These are phyloP conservation scores for Paramecium tetraurelia DNA, from an alignment of 73 alveolate genomes.

Conservation along the genomic window DNA sequence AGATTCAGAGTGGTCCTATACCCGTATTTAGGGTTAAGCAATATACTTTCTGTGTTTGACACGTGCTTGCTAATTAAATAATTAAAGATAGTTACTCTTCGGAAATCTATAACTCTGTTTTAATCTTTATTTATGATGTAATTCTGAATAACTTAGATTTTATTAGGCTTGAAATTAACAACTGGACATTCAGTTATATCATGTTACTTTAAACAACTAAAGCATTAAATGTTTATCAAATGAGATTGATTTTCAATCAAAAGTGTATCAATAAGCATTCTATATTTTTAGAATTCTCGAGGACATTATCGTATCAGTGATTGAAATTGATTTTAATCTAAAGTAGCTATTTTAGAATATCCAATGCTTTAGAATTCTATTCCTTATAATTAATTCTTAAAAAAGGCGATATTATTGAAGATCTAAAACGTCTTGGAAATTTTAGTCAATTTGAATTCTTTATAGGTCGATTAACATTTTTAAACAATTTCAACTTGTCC, in stretches of 20 bases:
- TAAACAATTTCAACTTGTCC: neutral
- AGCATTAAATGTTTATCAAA: neutral
- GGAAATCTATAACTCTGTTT: neutral
- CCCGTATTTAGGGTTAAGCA: neutral
- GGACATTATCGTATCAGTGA: neutral
- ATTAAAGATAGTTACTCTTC: neutral
- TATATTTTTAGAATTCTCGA: neutral
- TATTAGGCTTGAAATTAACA: neutral
- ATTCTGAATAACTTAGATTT: neutral
- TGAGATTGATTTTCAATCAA: neutral
- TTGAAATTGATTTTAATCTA: neutral
- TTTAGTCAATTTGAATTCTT: neutral
- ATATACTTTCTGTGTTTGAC: neutral
- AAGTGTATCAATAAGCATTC: neutral
- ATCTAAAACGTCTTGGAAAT: neutral
- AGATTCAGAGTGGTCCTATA: neutral
- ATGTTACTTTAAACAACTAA: neutral
- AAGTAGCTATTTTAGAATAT: neutral
- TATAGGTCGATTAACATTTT: neutral
- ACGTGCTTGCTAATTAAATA: neutral
- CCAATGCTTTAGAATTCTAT: neutral
- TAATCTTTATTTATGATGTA: neutral
- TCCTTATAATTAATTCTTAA: neutral
- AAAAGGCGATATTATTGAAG: neutral
- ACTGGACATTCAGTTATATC: constrained; percentile 3